Evolutionary conservation across 768 basidiomycete species (phyloP).

Genomic region (Amanita inopinata): DNA sequence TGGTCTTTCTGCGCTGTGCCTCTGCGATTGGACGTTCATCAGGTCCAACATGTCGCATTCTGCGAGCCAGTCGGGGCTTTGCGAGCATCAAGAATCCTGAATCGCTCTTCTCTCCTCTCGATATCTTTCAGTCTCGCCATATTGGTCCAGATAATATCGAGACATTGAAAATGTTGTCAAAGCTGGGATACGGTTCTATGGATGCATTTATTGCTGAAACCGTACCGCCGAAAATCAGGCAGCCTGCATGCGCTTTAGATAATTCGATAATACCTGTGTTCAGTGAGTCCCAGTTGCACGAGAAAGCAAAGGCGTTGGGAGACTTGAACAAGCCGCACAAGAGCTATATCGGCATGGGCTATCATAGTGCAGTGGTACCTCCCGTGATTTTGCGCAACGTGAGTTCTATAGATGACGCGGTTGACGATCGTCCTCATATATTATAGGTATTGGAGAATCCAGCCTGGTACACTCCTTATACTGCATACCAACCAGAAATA

Average conservation of each 20-base stretch:
- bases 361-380: conserved; percentile 91
- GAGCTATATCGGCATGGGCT: conserved; percentile 98
- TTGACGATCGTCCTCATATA: conserved; percentile 3
- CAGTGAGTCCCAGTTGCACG: conserved; percentile 79
- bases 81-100: conserved; percentile 52
- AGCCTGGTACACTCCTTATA: conserved; percentile 96
- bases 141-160: conserved; percentile 87
- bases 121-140: conserved; percentile 86
- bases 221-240: conserved; percentile 73
- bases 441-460: conserved; percentile 84
- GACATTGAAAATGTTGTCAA: conserved; percentile 69
- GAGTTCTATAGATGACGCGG: conserved; percentile 8
- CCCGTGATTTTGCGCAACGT: conserved; percentile 92
- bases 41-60: conserved; percentile 15
- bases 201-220: conserved; percentile 80
- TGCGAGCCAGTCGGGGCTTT: conserved; percentile 27
- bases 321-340: conserved; percentile 71
- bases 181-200: conserved; percentile 79
- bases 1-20: conserved; percentile 17
- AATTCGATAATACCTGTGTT: conserved; percentile 62
- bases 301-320: conserved; percentile 70
- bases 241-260: conserved; percentile 49
- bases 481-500: conserved; percentile 95
- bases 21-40: conserved; percentile 10
- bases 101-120: conserved; percentile 75